Base-by-base conservation (phyloP, 768 basidiomycete genomes). In the Amylocystis lapponica region DNA sequence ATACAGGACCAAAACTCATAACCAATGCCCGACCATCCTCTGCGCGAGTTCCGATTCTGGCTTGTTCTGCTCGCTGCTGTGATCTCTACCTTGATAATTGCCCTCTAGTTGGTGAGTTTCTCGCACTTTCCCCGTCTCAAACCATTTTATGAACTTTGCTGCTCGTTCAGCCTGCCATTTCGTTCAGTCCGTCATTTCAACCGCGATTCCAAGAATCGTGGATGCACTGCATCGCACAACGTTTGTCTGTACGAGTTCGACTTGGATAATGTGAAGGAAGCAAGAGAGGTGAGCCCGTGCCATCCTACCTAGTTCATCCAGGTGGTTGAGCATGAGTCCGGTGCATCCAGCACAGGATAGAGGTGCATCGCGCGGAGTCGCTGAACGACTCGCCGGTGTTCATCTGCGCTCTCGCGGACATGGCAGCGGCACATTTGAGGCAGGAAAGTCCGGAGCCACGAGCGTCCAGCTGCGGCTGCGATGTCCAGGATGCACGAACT, bases 361-460 rank as follows among this genome's bases (percentile, higher is more conserved):
- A 95, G 62, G 78, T 93, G 29, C 75, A 86, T 48, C 81, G 96
- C 12, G 85, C 90, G 34, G 90, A 85, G 50, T 93, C 93, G 6
- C 71, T 98, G 43, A 99, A 99, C 63, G 92, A 85, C 49, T 95
- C 91, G 8, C 95, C 96, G 0, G 89, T 94, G 41, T 98, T 99
- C 63, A 86, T 96, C 53, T 82, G 90, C 16, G 95, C 93, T 9
- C 68, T 98, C 22, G 95, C 96, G 12, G 95, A 99, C 64, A 85
- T 99, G 46, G 83, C 81, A 21, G 72, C 83, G 20, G 70, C 77
- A 38, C 96, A 99, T 64, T 68, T 98, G 51, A 73, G 71, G 49
- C 69, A 3, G 83, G 85, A 10, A 72, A 70, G 50, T 52, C 51
- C 31, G 79, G 79, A 4, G 79, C 81, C 11, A 78, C 79, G 30